Base-by-base conservation (phyloP, 441 rosid species). In the Euphorbia corollata region DNA sequence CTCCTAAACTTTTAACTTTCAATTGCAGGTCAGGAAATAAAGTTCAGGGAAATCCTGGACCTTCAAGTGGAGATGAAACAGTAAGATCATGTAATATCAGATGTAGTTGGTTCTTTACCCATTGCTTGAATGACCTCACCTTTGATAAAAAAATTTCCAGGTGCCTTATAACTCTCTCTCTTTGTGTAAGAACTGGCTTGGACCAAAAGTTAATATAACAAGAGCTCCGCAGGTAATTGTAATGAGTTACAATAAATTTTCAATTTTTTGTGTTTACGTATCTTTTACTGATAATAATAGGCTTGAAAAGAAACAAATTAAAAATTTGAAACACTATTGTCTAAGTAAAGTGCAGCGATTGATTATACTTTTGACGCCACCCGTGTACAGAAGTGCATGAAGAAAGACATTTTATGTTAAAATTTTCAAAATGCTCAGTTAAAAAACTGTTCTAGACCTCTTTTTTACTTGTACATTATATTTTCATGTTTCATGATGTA, bases 151-250 rank as follows among this genome's bases (percentile, higher is more conserved):
- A 71, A 41, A 70, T 32, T 73, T 58, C 50, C 83, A 91, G 99
- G 99, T 91, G 54, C 87, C 99, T 1, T 94, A 94, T 73, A 84
- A 90, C 82, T 94, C 99, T 72, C 91, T 94, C 63, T 88, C 99
- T 71, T 84, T 88, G 84, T 94, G 99, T 85, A 94, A 94, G 85
- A 84, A 79, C 79, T 94, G 98, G 99, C 91, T 94, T 47, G 99
- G 99, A 70, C 79, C 89, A 63, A 84, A 76, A 77, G 97, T 91
- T 61, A 94, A 94, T 77, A 80, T 91, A 79, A 94, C 97, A 62
- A 89, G 91, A 79, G 86, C 97, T 67, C 99, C 98, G 16, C 99
- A 94, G 97, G 99, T 91, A 81, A 55, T 39, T 51, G 6, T 18
- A 50, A 22, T 55, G 10, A 9, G 9, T 38, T n/a, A 34, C 8